These are phyloP conservation scores for Mucor irregularis DNA, from an alignment of 371 early-diverging fungal genomes.

Conservation along the genomic window DNA sequence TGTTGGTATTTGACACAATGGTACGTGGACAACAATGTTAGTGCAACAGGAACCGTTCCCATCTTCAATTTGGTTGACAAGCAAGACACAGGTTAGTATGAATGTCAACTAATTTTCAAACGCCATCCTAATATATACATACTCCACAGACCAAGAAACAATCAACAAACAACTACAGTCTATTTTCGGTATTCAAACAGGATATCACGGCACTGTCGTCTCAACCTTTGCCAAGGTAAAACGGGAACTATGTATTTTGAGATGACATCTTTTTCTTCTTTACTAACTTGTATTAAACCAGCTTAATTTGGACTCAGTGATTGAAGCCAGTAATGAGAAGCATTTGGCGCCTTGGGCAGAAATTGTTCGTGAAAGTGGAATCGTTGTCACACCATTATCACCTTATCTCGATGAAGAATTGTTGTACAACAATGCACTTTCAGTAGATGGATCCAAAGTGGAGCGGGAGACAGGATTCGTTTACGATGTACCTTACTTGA, in stretches of 20 bases:
- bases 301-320: conserved; percentile 79
- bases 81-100: conserved; percentile 62
- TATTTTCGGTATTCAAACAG: conserved; percentile 83
- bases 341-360: conserved; percentile 80
- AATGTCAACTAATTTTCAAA: too few species aligned
- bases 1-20: conserved; percentile 70
- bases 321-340: conserved; percentile 92
- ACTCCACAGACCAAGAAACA: conserved; percentile 70
- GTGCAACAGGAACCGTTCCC: conserved; percentile 13
- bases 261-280: background rate
- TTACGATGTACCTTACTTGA: conserved; percentile 70
- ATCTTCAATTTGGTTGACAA: conserved; percentile 82
- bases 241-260: background rate
- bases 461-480: conserved; percentile 69
- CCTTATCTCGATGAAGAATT: conserved; percentile 93
- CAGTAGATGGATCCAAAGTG: conserved; percentile 78
- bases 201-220: conserved; percentile 79
- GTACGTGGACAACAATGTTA: conserved; percentile 44
- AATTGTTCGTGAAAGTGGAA: conserved; percentile 56
- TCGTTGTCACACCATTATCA: conserved; percentile 85
- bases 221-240: conserved; percentile 81
- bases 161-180: conserved; percentile 69
- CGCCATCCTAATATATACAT: too few species aligned
- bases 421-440: conserved; percentile 77
- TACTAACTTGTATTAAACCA: conserved; percentile 18